phyloP scores from a whole-genome alignment of 108 stramenopile genomes.

The Cylindrotheca closterium region DNA sequence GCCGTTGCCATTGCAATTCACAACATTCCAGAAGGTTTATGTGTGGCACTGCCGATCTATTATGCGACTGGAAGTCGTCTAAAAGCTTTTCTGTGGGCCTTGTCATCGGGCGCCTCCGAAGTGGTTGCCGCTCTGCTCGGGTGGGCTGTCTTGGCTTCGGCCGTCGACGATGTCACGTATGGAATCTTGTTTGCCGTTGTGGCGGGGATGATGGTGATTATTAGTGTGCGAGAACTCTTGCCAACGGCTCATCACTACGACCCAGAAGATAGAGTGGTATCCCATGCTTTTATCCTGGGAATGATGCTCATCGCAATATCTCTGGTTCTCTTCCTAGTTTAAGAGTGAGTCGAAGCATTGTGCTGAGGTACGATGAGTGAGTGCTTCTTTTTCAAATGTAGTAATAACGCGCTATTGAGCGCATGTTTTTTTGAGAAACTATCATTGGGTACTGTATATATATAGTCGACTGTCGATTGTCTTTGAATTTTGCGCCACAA shows the following conservation, averaged over 20 bases:
- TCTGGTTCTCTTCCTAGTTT: slow-evolving; percentile 72
- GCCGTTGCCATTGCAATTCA: slow-evolving; percentile 75
- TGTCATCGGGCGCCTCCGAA: slow-evolving; percentile 73
- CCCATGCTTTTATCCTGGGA: slow-evolving; percentile 78
- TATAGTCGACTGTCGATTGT: no score
- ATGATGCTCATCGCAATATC: slow-evolving; percentile 92
- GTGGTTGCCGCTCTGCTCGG: slow-evolving; percentile 77
- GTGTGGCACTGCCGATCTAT: slow-evolving; percentile 90
- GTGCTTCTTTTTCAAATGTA: no score
- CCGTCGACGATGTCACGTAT: slow-evolving; percentile 54
- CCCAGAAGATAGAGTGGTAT: slow-evolving; percentile 83
- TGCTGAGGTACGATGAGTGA: no score
- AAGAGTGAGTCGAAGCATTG: no score
- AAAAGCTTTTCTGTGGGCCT: slow-evolving; percentile 82
- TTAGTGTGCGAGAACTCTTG: slow-evolving; percentile 85
- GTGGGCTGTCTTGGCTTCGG: slow-evolving; percentile 62
- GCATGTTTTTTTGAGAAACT: neutral
- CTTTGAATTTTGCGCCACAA: no score
- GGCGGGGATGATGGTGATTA: slow-evolving; percentile 90
- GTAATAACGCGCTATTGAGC: neutral
- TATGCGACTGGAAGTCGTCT: slow-evolving; percentile 83
- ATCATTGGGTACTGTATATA: no score
- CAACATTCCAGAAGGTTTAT: slow-evolving; percentile 88
- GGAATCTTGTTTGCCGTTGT: slow-evolving; percentile 84
- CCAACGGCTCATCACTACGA: slow-evolving; percentile 96